Conservation (phyloP, 176 grass and related monocot species). For the Hordeum marinum region DNA sequence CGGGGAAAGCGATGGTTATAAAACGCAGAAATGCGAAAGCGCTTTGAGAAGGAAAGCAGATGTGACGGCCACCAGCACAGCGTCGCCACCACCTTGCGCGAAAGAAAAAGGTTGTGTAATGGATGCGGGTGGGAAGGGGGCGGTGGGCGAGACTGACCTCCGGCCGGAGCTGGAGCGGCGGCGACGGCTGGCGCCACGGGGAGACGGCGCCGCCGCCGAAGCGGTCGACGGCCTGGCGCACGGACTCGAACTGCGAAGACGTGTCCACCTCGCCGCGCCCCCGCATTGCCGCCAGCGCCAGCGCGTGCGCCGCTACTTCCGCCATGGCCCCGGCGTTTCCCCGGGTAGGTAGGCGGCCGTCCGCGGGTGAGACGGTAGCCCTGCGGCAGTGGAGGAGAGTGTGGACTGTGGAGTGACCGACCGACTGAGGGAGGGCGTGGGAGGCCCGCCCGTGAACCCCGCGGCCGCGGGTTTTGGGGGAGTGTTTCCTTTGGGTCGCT, state of each 20-base stretch:
- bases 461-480: not conserved
- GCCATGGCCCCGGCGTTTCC: not conserved
- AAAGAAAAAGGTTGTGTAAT: not conserved
- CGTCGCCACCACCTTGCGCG: not conserved
- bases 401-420: too few species aligned
- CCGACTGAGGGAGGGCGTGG: not conserved
- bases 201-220: slow-evolving; percentile 55
- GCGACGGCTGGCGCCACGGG: slow-evolving; percentile 32
- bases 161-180: slow-evolving; percentile 57
- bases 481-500: not conserved
- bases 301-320: not conserved
- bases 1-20: not conserved
- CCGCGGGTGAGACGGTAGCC: too few species aligned
- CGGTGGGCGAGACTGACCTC: slow-evolving; percentile 47
- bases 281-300: slow-evolving; percentile 24
- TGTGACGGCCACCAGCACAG: not conserved
- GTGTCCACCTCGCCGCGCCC: slow-evolving; percentile 80
- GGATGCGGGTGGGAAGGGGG: not conserved
- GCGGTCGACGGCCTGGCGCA: slow-evolving; percentile 66
- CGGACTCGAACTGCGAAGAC: slow-evolving; percentile 74
- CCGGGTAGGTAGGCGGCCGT: not conserved
- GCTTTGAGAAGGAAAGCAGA: not conserved
- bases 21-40: not conserved
- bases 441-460: not conserved
- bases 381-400: too few species aligned